These are phyloP conservation scores for Wickerhamiella musiphila DNA, from an alignment of 805 yeast species.

Conservation along the genomic window DNA sequence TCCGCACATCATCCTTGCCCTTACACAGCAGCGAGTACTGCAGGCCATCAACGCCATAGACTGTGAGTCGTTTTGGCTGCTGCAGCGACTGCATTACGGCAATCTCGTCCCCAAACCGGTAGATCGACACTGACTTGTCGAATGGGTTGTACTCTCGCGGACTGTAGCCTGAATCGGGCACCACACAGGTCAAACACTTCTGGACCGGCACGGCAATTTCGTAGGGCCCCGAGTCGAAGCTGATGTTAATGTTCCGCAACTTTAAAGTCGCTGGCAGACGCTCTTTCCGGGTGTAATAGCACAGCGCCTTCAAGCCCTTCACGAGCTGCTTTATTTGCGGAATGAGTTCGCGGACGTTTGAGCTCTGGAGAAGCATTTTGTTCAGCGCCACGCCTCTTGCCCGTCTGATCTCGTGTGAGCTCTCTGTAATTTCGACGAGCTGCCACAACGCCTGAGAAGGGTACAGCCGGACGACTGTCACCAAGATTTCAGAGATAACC, in stretches of 20 bases:
- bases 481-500: slow-evolving; percentile 39
- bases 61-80: slow-evolving; percentile 60
- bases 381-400: slow-evolving; percentile 31
- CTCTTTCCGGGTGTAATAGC: slow-evolving; percentile 1
- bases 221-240: slow-evolving; percentile 1
- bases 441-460: slow-evolving; percentile 83
- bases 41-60: slow-evolving; percentile 66
- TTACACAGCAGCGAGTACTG: slow-evolving; percentile 65
- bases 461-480: slow-evolving; percentile 40
- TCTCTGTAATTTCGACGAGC: slow-evolving; percentile 45
- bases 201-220: slow-evolving; percentile 16
- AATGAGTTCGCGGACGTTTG: background rate
- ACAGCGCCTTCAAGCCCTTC: background rate
- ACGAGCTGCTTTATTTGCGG: background rate
- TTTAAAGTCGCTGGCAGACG: background rate
- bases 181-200: slow-evolving; percentile 10
- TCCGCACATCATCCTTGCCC: slow-evolving; percentile 77
- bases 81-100: slow-evolving; percentile 67
- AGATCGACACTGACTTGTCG: slow-evolving; percentile 23
- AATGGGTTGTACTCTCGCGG: slow-evolving; percentile 5
- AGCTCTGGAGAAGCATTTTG: slow-evolving; percentile 2
- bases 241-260: slow-evolving; percentile 2
- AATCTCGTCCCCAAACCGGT: slow-evolving; percentile 50
- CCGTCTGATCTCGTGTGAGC: slow-evolving; percentile 28
- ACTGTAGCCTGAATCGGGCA: slow-evolving; percentile 6